phyloP scores from a whole-genome alignment of 345 rosid genomes.

The Lepidium aucheri region DNA sequence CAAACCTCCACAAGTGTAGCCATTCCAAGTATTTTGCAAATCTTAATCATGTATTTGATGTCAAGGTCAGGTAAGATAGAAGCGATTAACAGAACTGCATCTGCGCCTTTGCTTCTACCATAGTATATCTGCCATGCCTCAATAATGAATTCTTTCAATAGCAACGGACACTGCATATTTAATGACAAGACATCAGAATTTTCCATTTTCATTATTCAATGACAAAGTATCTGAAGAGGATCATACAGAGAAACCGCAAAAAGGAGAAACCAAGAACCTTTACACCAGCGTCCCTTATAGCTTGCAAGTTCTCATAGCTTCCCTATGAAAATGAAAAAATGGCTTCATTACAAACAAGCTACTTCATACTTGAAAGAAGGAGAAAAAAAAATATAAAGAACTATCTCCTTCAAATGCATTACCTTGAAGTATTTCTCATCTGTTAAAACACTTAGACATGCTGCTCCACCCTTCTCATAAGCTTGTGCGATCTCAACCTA shows the following conservation, averaged over 20 bases:
- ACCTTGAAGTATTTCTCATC: constrained; percentile 86
- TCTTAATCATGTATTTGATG: constrained; percentile 80
- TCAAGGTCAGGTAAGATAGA: constrained; percentile 91
- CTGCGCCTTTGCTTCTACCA: constrained; percentile 87
- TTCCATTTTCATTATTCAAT: background rate
- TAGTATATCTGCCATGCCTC: constrained; percentile 94
- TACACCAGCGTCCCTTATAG: constrained; percentile 71
- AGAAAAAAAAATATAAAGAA: background rate
- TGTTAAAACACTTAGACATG: constrained; percentile 90
- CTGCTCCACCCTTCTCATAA: constrained; percentile 92
- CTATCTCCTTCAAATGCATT: background rate
- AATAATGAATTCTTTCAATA: constrained; percentile 84
- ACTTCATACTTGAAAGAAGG: background rate
- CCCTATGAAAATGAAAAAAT: constrained; percentile 44
- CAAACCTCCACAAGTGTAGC: constrained; percentile 74
- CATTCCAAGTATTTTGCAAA: constrained; percentile 87
- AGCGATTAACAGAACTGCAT: constrained; percentile 81
- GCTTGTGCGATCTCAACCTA: constrained; percentile 81
- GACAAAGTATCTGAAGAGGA: background rate
- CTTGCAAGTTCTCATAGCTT: constrained; percentile 81
- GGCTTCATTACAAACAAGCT: background rate
- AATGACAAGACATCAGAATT: constrained; percentile 9
- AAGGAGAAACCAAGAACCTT: constrained; percentile 37
- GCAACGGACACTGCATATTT: constrained; percentile 77
- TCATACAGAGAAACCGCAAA: background rate